These are phyloP conservation scores for Nissolia schottii DNA, from an alignment of 306 rosid genomes.

Conservation along the genomic window DNA sequence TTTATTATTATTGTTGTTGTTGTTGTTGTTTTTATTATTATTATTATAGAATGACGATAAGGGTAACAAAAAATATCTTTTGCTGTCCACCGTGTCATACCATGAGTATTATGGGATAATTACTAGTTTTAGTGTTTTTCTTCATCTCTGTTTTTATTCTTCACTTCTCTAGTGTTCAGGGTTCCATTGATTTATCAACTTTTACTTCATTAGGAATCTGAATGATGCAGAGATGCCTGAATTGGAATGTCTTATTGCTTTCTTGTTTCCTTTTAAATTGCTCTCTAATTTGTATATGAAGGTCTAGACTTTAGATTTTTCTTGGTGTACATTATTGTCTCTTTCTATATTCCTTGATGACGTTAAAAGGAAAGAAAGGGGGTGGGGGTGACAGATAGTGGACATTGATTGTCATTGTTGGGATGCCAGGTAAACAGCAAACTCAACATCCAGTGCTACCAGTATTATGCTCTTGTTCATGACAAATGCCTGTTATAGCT, in stretches of 20 bases:
- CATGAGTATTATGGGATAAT: neutral
- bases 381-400: neutral
- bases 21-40: too few species aligned
- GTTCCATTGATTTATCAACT: neutral
- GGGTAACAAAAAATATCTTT: neutral
- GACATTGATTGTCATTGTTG: neutral
- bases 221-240: neutral
- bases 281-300: neutral
- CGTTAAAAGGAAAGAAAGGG: too few species aligned
- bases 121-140: neutral
- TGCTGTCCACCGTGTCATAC: neutral
- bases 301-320: neutral
- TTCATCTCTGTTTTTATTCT: neutral
- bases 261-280: neutral
- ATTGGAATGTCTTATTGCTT: neutral
- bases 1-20: too few species aligned
- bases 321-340: neutral
- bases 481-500: constrained; percentile 2
- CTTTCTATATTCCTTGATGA: neutral
- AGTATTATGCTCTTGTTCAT: neutral
- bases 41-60: neutral
- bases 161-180: neutral
- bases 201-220: neutral
- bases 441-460: neutral
- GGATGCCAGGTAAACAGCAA: constrained; percentile 13